Evolutionary conservation across 1,284 basidiomycete genomes (phyloP), one percentile per base, ranked within the genome.

Genomic region (Abortiporus biennis): DNA sequence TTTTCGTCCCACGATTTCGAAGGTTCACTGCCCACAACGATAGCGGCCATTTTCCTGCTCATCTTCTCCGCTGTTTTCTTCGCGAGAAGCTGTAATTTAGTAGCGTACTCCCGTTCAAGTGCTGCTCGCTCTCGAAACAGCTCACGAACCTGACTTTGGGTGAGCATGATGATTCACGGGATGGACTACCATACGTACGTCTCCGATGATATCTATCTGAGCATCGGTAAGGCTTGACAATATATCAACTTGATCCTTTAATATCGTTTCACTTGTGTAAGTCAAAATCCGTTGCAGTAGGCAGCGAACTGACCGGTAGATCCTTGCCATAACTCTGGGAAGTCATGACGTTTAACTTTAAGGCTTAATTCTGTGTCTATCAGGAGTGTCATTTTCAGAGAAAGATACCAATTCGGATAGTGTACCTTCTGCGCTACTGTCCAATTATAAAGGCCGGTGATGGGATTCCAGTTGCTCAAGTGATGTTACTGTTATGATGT

Each of bases 51-150:
- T 42, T 71, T 68, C 62, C 76, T 85, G 32, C 61, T 63, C 59
- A 82, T 85, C 70, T 77, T 85, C 38, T 90, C 88, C 13, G 68
- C 62, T 1, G 80, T 78, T 55, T 80, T 88, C 61, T 72, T 78
- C 2, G 71, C 71, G 20, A 91, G 61, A 12, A 66, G 59, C 54
- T 84, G 77, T 15, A 89, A 65, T 54, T 84, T 88, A 15, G 63
- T 56, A 1, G 85, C 81, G 56, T 87, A 89, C 54, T 91, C 85
- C 40, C 79, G 76, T 58, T 91, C 87, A 11, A 90, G 65, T 11
- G 67, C 70, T 13, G 67, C 76, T 32, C 80, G 71, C 42, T 83
- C 82, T 40, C 69, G 68, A 55, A 86, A 80, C 36, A 89, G 56
- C 36, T 89, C 85, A 40, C 84, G 76, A 40, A 83, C 71, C 85